Conservation (phyloP, 2,329 filamentous ascomycete genomes). For the Stagonosporopsis tanaceti region DNA sequence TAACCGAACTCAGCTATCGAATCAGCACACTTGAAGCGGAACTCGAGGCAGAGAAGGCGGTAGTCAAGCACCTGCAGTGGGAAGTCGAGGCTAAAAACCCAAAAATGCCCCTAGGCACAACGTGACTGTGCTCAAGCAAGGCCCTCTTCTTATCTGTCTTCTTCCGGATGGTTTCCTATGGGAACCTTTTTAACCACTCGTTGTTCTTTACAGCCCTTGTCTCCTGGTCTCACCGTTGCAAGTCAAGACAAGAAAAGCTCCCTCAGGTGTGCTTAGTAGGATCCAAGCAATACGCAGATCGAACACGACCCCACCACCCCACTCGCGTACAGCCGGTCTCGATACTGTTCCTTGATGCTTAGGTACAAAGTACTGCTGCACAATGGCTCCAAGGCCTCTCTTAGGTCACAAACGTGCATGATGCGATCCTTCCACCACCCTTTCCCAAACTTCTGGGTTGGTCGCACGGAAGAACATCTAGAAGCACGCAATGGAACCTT, state of each 20-base stretch:
- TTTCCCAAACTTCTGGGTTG: not conserved
- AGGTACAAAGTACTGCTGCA: not conserved
- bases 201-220: not conserved
- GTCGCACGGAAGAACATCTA: not conserved
- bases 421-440: not conserved
- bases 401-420: not conserved
- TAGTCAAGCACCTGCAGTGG: conserved; percentile 43
- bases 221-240: not conserved
- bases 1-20: conserved; percentile 71
- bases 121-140: not conserved
- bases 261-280: not conserved
- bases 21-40: conserved; percentile 66
- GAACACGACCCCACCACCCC: conserved; percentile 10
- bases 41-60: conserved; percentile 60
- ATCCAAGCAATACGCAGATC: not conserved
- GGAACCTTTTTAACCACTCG: not conserved
- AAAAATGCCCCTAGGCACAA: not conserved
- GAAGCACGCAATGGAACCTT: conserved; percentile 13
- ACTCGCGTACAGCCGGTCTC: conserved; percentile 11
- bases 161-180: too few relatives aligned
- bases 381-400: not conserved
- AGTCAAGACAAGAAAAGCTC: conserved; percentile 3
- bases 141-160: not conserved
- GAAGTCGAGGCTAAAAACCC: conserved; percentile 14
- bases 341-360: not conserved